Base-by-base conservation (phyloP, 192 early-diverging fungal species). In the Dimargaris cristalligena region DNA sequence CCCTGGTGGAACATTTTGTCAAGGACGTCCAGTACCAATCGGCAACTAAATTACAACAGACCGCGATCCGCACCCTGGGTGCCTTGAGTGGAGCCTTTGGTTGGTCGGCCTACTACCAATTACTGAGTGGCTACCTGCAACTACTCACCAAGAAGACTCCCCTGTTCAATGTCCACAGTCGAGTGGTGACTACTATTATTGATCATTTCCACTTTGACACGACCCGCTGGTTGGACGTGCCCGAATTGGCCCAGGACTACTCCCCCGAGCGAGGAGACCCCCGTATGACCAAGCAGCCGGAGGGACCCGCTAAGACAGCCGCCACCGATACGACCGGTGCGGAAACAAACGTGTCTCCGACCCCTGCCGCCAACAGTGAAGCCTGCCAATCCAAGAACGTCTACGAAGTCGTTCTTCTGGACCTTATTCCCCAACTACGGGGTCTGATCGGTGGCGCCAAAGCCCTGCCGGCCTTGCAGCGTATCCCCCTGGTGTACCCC, bases 151-250 rank as follows among this genome's bases (percentile, higher is more conserved):
- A 74, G 60, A 73, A 79, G 48, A 73, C 83, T 11, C 73, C 77
- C 30, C 71, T 88, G 51, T 92, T 94, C 63, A 92, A 91, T 69
- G 75, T 85, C 4, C 69, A 90, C 50, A 83, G 90, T 48, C 75
- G 90, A n/a, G 69, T 86, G 9, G 73, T 94, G 11, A 81, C 89
- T 58, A 71, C 80, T 4, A 71, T 97, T 31, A 62, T 97, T 59
- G 92, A 97, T 55, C 77, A 71, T 45, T 97, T 97, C 79, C 90
- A 96, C 68, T 99, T 94, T 73, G 82, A 91, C 57, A 65, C 92
- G 34, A 74, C 79, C 31, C 59, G 64, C 68, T n/a, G 65, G 76
- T 20, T 65, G 64, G 49, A 67, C 68, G 29, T 35, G 59, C 25
- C 54, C 67, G 67, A 71, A 78, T 25, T 59, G 38, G n/a, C 58